Evolutionary conservation across 2,329 filamentous ascomycete genomes (phyloP).

Genomic region (Talaromyces sp.): DNA sequence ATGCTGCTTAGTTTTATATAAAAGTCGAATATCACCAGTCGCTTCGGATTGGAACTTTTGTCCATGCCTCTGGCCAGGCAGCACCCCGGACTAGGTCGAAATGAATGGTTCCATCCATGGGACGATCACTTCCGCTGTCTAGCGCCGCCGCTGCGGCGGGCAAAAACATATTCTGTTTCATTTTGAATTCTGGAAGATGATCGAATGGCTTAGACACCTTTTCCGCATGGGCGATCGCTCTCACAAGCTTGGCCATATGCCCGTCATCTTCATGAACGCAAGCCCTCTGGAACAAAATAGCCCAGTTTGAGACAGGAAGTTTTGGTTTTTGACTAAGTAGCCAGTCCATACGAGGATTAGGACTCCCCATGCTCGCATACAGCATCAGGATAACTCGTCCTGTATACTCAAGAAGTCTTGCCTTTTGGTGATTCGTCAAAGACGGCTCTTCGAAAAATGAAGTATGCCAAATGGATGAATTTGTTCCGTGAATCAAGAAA

Average conservation of each 20-base stretch:
- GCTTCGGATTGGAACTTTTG: not conserved
- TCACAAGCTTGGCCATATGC: conserved; percentile 2
- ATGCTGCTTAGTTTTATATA: not conserved
- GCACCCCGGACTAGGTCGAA: conserved; percentile 3
- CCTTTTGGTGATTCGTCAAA: not conserved
- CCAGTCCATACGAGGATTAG: conserved; percentile 1
- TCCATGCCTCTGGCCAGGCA: not conserved
- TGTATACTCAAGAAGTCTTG: not conserved
- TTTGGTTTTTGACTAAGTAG: not conserved
- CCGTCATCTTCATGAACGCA: conserved; percentile 2
- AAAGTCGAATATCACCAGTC: not conserved
- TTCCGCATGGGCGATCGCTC: not conserved
- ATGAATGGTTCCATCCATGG: conserved; percentile 1
- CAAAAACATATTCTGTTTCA: conserved; percentile 5
- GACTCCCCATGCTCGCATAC: not conserved
- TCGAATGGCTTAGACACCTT: conserved; percentile 1
- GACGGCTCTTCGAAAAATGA: conserved; percentile 1
- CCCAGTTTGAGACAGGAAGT: not conserved
- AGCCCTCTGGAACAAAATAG: not conserved
- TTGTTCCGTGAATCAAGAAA: conserved; percentile 2
- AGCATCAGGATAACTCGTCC: conserved; percentile 1
- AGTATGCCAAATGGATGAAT: not conserved
- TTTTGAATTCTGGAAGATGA: not conserved
- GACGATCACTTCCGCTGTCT: not conserved
- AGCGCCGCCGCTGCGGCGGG: not conserved